These are phyloP conservation scores for Eucalyptus caleyi DNA, from an alignment of 345 rosid species.

Conservation along the genomic window DNA sequence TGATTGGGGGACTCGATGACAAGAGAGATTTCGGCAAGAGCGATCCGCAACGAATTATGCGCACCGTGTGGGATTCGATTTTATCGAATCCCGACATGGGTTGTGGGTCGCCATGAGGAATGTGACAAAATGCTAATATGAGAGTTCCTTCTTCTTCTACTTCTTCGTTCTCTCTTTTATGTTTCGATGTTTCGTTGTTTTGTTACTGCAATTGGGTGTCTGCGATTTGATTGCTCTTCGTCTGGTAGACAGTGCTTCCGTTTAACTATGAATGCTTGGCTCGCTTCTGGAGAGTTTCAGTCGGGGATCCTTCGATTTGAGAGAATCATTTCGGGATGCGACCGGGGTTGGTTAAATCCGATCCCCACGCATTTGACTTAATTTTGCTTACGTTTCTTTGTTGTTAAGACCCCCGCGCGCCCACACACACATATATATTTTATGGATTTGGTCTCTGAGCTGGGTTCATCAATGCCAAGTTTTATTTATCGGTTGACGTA, in stretches of 20 bases:
- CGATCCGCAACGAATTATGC: constrained; percentile 12
- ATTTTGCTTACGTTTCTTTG: too few relatives aligned
- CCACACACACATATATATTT: too few relatives aligned
- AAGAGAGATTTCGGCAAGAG: constrained; percentile 1
- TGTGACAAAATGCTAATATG: constrained; percentile 31
- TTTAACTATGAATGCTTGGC: neutral
- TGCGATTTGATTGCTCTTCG: neutral
- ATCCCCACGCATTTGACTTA: neutral
- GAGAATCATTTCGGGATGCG: neutral
- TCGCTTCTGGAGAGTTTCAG: neutral
- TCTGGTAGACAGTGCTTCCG: too few relatives aligned
- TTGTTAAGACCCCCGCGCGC: too few relatives aligned
- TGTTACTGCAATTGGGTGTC: neutral
- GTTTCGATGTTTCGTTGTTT: neutral
- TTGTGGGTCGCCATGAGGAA: constrained; percentile 19
- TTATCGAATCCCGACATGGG: neutral
- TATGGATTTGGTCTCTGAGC: neutral
- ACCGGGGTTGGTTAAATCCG: neutral
- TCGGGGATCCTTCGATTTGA: neutral
- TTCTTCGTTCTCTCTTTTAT: neutral
- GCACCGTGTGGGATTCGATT: constrained; percentile 2
- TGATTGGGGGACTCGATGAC: neutral
- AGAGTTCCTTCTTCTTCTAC: neutral
- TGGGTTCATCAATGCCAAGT: neutral
- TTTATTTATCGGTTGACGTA: neutral